Conservation (phyloP, 2,329 filamentous ascomycete genomes). For the Leptographium procerum region DNA sequence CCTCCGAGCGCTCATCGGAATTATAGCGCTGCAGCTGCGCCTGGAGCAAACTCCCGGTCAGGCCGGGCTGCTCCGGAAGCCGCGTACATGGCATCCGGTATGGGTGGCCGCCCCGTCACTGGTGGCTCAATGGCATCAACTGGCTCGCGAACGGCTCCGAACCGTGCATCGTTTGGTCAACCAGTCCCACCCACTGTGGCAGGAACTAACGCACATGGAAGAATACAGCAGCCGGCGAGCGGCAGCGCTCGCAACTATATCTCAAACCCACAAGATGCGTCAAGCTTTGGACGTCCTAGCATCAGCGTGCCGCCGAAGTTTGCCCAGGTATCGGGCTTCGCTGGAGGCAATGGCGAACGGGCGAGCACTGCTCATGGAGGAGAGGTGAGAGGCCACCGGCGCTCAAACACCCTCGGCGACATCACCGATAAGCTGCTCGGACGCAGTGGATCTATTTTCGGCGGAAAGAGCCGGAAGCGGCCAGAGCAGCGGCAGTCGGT, state of each 20-base stretch:
- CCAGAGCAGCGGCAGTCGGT: constrained; percentile 24
- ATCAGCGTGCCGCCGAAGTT: constrained; percentile 48
- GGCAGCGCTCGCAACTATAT: constrained; percentile 49
- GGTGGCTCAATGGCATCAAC: constrained; percentile 67
- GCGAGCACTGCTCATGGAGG: constrained; percentile 17
- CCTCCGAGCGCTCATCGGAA: constrained; percentile 39
- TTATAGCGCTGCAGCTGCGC: constrained; percentile 22
- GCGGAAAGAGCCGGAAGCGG: constrained; percentile 45
- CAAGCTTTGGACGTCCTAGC: constrained; percentile 47
- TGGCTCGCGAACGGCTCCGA: constrained; percentile 49
- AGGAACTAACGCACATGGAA: constrained; percentile 78
- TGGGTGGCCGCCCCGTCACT: constrained; percentile 57
- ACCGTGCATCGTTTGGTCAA: constrained; percentile 71
- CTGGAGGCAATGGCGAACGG: constrained; percentile 10
- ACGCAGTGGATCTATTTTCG: constrained; percentile 70
- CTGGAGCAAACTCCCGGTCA: not conserved
- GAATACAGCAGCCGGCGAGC: constrained; percentile 69
- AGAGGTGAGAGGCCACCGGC: constrained; percentile 48
- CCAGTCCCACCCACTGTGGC: constrained; percentile 79
- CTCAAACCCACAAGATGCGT: constrained; percentile 48
- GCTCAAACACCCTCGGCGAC: constrained; percentile 66
- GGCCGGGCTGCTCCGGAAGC: constrained; percentile 44
- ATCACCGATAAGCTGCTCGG: constrained; percentile 78
- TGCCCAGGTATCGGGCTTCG: constrained; percentile 28
- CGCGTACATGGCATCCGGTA: constrained; percentile 37